Conservation (phyloP, 2,329 filamentous ascomycete species). For the Cylindrodendrum hubeiense region DNA sequence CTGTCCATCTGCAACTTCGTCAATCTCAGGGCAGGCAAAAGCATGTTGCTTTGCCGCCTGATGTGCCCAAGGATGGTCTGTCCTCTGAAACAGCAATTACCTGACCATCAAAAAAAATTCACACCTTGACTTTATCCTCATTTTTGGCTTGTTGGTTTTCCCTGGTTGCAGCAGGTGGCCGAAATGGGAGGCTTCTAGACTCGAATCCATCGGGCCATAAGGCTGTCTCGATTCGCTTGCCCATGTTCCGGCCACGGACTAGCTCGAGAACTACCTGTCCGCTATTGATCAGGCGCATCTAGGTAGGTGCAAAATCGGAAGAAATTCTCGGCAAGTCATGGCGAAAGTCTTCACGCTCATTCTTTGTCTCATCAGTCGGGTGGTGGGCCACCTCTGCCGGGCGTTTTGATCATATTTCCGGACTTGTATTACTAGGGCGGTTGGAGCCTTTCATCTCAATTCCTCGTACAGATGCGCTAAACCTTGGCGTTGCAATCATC, state of each 20-base stretch:
- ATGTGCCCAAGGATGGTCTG: background rate
- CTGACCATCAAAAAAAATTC: too few species aligned
- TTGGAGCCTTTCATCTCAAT: background rate
- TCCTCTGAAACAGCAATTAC: background rate
- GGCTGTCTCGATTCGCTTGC: slow-evolving; percentile 21
- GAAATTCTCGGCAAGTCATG: background rate
- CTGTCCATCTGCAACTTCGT: background rate
- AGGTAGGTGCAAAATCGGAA: background rate
- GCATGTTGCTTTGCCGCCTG: background rate
- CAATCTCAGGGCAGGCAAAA: background rate
- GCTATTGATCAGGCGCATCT: background rate
- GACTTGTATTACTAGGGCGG: background rate
- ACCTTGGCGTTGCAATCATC: background rate
- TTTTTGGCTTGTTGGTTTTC: background rate
- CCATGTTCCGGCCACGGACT: slow-evolving; percentile 30
- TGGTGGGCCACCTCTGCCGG: background rate
- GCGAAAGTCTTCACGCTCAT: background rate
- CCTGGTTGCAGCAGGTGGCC: slow-evolving; percentile 25
- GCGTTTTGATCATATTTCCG: slow-evolving; percentile 7
- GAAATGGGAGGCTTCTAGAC: slow-evolving; percentile 36
- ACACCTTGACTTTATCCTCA: background rate
- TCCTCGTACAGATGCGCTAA: background rate
- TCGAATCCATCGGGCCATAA: slow-evolving; percentile 15
- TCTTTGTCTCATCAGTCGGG: background rate
- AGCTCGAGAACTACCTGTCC: slow-evolving; percentile 5